Evolutionary conservation across 371 early-diverging fungal species (phyloP).

Genomic region (Phascolomyces articulosus): DNA sequence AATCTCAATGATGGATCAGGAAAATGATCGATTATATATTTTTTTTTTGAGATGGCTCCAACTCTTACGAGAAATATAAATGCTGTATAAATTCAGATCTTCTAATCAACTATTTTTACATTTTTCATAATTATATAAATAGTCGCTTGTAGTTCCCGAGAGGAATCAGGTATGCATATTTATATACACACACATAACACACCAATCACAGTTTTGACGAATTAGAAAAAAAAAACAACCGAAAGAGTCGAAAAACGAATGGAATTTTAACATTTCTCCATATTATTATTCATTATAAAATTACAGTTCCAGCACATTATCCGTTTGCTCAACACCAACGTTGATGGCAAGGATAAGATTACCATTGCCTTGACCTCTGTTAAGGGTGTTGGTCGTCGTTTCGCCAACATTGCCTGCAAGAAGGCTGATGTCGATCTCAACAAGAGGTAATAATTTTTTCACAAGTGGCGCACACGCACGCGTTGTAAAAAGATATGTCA

Average conservation of each 20-base stretch:
- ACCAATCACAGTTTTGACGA: not conserved
- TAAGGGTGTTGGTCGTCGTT: conserved; percentile 99
- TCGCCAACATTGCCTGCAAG: conserved; percentile 97
- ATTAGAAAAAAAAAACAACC: not conserved
- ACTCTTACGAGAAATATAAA: not conserved
- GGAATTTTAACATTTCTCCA: too few relatives aligned
- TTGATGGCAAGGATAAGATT: conserved; percentile 97
- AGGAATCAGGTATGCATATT: conserved; percentile 55
- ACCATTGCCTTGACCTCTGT: conserved; percentile 97
- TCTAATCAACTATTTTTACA: conserved; percentile 10
- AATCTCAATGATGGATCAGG: too few relatives aligned
- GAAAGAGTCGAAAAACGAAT: too few relatives aligned
- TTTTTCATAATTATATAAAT: conserved; percentile 5
- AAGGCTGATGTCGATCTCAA: conserved; percentile 96
- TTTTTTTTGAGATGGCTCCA: too few relatives aligned
- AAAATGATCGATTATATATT: too few relatives aligned
- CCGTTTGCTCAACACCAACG: conserved; percentile 99
- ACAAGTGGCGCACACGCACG: too few relatives aligned
- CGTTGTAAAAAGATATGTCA: too few relatives aligned
- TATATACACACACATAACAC: not conserved
- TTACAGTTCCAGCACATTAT: conserved; percentile 95
- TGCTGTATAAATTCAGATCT: not conserved
- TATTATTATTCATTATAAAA: not conserved
- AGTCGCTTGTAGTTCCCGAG: conserved; percentile 91
- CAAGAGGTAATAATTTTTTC: conserved; percentile 80